Evolutionary conservation across 2,329 filamentous ascomycete species (phyloP).

Genomic region (Ustulina deusta): DNA sequence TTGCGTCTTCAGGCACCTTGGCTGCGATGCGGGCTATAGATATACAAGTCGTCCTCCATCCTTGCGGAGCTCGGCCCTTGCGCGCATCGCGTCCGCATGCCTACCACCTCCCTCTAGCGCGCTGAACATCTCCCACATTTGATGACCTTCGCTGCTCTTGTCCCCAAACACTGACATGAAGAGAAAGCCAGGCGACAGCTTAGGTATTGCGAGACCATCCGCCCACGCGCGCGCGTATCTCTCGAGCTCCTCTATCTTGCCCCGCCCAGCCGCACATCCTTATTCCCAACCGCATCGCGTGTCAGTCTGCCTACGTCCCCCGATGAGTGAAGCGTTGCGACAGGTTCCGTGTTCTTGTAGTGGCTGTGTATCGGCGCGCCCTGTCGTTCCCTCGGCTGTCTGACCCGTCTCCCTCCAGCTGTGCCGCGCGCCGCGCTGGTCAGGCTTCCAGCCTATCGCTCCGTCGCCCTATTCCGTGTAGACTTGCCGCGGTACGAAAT

Average conservation of each 20-base stretch:
- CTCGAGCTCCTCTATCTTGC: not conserved
- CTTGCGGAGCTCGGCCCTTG: not conserved
- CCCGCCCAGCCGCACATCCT: not conserved
- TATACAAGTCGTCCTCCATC: not conserved
- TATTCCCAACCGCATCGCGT: not conserved
- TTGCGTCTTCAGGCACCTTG: not conserved
- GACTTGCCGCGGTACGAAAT: constrained; percentile 27
- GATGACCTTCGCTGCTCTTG: not conserved
- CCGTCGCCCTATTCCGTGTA: not conserved
- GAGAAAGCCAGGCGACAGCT: not conserved
- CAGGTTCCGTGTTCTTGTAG: not conserved
- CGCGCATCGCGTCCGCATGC: constrained; percentile 2
- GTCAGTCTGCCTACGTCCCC: not conserved
- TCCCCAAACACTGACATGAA: constrained; percentile 11
- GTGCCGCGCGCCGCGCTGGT: not conserved
- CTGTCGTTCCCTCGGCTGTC: not conserved
- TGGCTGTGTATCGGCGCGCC: constrained; percentile 5
- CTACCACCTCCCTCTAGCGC: not conserved
- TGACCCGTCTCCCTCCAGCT: not conserved
- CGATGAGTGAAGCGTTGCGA: constrained; percentile 4
- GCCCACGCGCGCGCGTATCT: not conserved
- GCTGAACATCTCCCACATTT: not conserved
- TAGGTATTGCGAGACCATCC: not conserved
- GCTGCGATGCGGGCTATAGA: not conserved
- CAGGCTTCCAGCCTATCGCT: not conserved